Conservation (phyloP, 805 yeast genomes). For the Yueomyces sinensis region DNA sequence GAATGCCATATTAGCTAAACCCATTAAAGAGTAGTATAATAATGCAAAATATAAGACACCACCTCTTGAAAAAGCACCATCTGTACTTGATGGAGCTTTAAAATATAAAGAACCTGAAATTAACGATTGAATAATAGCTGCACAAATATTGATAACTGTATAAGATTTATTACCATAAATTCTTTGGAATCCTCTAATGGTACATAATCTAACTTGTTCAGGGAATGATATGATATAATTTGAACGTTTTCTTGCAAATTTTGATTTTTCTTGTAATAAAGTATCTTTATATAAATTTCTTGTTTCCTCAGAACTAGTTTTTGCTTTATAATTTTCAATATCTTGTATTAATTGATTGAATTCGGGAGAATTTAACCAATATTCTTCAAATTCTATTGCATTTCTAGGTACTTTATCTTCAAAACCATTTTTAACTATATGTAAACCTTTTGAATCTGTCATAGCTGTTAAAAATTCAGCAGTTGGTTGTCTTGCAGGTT, state of each 20-base stretch:
- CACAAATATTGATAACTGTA: slow-evolving; percentile 17
- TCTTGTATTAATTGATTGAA: slow-evolving; percentile 26
- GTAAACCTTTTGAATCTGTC: slow-evolving; percentile 42
- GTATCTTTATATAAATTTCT: slow-evolving; percentile 21
- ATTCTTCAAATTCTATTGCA: slow-evolving; percentile 41
- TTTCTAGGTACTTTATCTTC: slow-evolving; percentile 40
- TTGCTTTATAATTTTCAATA: slow-evolving; percentile 28
- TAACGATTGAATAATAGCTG: slow-evolving; percentile 38
- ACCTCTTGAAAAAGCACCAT: slow-evolving; percentile 52
- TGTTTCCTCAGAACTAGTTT: slow-evolving; percentile 22
- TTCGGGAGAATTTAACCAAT: slow-evolving; percentile 31
- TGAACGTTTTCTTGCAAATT: slow-evolving; percentile 10
- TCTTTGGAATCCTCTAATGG: slow-evolving; percentile 41
- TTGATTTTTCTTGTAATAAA: slow-evolving; percentile 19
- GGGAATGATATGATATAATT: slow-evolving; percentile 19
- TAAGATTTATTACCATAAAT: slow-evolving; percentile 47
- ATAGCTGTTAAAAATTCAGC: slow-evolving; percentile 50
- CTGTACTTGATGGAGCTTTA: slow-evolving; percentile 35
- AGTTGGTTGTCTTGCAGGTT: slow-evolving; percentile 46
- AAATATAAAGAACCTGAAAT: slow-evolving; percentile 53
- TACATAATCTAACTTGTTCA: slow-evolving; percentile 38
- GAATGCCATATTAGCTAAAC: slow-evolving; percentile 36
- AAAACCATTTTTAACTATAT: slow-evolving; percentile 26
- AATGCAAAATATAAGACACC: slow-evolving; percentile 50
- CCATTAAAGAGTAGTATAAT: slow-evolving; percentile 38